phyloP scores from a whole-genome alignment of 2,329 filamentous ascomycete species.

The Ophiocordyceps sinensis region DNA sequence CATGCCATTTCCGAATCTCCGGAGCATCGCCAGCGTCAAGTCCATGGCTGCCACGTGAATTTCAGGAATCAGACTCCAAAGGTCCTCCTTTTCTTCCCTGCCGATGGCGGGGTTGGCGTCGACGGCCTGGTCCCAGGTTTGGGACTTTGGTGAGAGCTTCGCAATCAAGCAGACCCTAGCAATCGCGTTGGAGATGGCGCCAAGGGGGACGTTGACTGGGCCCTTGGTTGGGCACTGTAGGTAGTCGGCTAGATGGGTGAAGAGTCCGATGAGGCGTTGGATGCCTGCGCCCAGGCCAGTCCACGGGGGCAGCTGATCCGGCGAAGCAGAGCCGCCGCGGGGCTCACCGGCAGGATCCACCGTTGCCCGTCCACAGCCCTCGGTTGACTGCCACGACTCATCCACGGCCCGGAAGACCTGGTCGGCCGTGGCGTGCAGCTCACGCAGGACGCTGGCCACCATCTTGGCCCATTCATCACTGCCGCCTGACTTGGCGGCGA shows the following conservation, averaged over 20 bases:
- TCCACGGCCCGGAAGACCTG: conserved; percentile 63
- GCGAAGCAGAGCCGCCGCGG: conserved; percentile 27
- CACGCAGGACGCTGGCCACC: conserved; percentile 44
- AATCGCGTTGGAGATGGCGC: conserved; percentile 52
- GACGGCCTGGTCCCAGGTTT: conserved; percentile 33
- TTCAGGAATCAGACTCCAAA: conserved; percentile 59
- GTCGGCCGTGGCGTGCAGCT: conserved; percentile 58
- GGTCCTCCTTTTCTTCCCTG: conserved; percentile 66
- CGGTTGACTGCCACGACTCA: conserved; percentile 66
- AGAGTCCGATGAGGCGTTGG: conserved; percentile 51
- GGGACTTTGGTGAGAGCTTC: conserved; percentile 32
- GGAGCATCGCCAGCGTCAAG: conserved; percentile 41
- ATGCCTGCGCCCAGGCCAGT: conserved; percentile 58
- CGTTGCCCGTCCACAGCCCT: conserved; percentile 29
- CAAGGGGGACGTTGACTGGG: conserved; percentile 52
- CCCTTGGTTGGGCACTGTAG: conserved; percentile 50
- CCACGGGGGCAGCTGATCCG: conserved; percentile 53
- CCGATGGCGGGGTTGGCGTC: conserved; percentile 59
- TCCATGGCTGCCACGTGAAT: conserved; percentile 60
- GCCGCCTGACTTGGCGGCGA: conserved; percentile 64
- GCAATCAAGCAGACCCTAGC: conserved; percentile 55
- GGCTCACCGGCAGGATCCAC: conserved; percentile 32
- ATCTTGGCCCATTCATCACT: conserved; percentile 66
- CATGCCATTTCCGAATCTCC: conserved; percentile 42
- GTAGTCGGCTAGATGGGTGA: conserved; percentile 50